Conservation (phyloP, 176 grass and related monocot species). For the Oryza meyeriana region DNA sequence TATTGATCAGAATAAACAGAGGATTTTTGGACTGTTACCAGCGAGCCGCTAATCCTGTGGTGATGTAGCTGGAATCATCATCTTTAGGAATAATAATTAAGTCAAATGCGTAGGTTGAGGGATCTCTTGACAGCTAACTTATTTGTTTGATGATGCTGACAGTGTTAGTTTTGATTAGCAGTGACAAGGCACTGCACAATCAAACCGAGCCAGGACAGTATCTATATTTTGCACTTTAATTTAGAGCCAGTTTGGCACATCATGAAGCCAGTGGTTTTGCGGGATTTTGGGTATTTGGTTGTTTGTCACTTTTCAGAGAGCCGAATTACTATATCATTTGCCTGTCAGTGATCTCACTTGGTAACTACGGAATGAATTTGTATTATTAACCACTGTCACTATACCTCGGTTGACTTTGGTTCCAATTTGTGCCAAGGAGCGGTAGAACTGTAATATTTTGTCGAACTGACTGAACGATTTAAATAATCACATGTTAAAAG, state of each 20-base stretch:
- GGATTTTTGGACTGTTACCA: not conserved
- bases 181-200: not conserved
- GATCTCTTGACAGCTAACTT: conserved; percentile 18
- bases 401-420: not conserved
- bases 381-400: not conserved
- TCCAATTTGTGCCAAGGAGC: not conserved
- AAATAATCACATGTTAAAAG: not conserved
- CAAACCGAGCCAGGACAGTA: not conserved
- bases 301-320: not conserved
- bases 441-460: not conserved
- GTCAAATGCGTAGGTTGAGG: not conserved
- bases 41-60: not conserved
- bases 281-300: not conserved
- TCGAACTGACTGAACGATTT: not conserved
- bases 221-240: not conserved
- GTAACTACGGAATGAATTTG: not conserved
- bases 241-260: not conserved
- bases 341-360: not conserved
- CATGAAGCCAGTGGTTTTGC: not conserved
- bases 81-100: conserved; percentile 7
- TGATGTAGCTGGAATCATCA: conserved; percentile 13
- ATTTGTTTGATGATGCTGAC: not conserved
- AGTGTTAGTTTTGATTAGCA: conserved; percentile 9
- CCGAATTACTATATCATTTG: not conserved
- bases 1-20: not conserved